Percentiles rank a stretch among this genome's conserved stretches.
Conservation (phyloP, 2,329 filamentous ascomycete genomes). For the Fusarium chuoi region DNA sequence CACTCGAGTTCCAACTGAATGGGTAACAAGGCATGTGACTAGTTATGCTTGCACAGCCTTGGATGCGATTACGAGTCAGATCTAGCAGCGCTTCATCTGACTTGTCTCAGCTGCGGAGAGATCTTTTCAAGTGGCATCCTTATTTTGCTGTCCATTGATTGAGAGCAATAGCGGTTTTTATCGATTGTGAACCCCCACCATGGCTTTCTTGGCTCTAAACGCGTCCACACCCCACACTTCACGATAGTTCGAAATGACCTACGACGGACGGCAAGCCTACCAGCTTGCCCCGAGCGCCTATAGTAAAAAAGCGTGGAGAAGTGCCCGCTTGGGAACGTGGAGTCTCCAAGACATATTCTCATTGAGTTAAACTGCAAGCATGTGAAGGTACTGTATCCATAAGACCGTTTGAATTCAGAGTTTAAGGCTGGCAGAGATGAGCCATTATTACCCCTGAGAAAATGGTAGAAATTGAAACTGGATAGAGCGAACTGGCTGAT, state of each 20-base stretch:
- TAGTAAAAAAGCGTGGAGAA: constrained; percentile 28
- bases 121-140: constrained; percentile 1
- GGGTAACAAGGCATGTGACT: constrained; percentile 33
- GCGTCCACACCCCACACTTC: constrained; percentile 30
- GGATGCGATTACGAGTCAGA: constrained; percentile 12
- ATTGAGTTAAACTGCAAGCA: constrained; percentile 20
- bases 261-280: constrained; percentile 22
- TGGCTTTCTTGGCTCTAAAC: constrained; percentile 13
- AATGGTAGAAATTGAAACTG: constrained; percentile 3
- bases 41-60: constrained; percentile 16
- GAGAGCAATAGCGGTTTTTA: neutral
- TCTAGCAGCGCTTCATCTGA: constrained; percentile 21
- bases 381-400: neutral
- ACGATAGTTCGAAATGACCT: constrained; percentile 16
- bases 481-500: constrained; percentile 31
- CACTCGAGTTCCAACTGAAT: constrained; percentile 21
- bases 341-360: constrained; percentile 20
- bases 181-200: constrained; percentile 13
- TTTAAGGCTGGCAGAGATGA: constrained; percentile 10
- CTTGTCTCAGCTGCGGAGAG: constrained; percentile 2
- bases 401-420: constrained; percentile 10
- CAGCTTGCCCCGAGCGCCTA: constrained; percentile 29
- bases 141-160: neutral
- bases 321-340: constrained; percentile 28
- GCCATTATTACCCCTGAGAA: constrained; percentile 23